Base-by-base conservation (phyloP, 2,329 filamentous ascomycete species). In the Alternaria panax region DNA sequence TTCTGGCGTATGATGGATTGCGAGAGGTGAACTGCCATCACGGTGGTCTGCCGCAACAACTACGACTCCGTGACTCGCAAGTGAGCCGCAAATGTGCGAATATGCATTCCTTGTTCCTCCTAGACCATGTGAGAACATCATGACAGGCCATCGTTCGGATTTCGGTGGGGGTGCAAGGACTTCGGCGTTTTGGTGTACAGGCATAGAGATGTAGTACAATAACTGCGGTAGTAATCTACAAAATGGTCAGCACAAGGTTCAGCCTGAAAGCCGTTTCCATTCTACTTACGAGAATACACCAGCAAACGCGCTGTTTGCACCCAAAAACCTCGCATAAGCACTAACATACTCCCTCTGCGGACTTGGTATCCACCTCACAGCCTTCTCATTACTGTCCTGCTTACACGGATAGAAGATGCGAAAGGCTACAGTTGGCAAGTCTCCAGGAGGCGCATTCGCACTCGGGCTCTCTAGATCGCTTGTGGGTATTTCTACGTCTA, bases 61-160 rank as follows among this genome's bases (percentile, higher is more conserved):
- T 7, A 95, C 87, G 22, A 93, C 83, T 40, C 92, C 92, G 70
- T 95, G 89, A 20, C 90, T 92, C 5, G 92, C 91, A 27, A 96
- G 80, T 0, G 91, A 92, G 16, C 91, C 91, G 18, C 86, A 89
- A 24, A 96, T 80, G 71, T 93, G 90, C n/a, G 91, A 94, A 80
- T 96, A 96, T 11, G 91, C 88, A 70, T 95, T 95, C 65, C 91
- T 86, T 60, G 87, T 89, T 36, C 92, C 92, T 36, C 91, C 92
- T 1, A 96, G 83, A 1, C 92, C 92, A 73, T 96, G 92, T 1
- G 92, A 95, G 78, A 96, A 96, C 63, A 96, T 83, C 81, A 92
- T 88, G 0, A 92, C 90, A 0, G 92, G 92, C 90, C 91, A 95
- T 80, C 87, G 82, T 56, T 82, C 80, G 59, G 59, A 87, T 71